Base-by-base conservation (phyloP, 73 alveolate genomes). In the Blepharisma japonicum region DNA sequence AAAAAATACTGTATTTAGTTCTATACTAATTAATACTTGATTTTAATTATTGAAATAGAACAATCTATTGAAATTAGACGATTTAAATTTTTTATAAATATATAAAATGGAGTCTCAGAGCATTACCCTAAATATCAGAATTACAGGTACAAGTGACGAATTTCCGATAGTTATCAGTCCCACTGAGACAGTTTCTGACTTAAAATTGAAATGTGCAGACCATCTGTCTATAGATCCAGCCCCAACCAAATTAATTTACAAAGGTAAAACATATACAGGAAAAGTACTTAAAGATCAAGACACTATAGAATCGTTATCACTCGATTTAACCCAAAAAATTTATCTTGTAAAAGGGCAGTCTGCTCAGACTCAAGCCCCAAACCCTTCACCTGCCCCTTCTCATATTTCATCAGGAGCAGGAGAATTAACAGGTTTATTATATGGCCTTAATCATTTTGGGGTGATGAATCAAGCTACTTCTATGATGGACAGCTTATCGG, bases 251-350 rank as follows among this genome's bases (percentile, higher is more conserved):
- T 39, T 70, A 21, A 70, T 87, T 55, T 83, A 71, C 53, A 81
- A 82, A 86, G 94, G 91, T 8, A 83, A 87, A 77, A 32, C 42
- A 56, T 83, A 71, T 39, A 81, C 72, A 86, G 94, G 91, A 20
- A 83, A 87, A 77, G 81, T 87, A 46, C 87, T 86, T 71, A 71
- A 76, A 42, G 79, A 80, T 77, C 79, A 81, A 79, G 87, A 83
- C 55, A 71, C 68, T 9, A 56, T 84, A 6, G 80, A 86, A 68
- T 86, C 72, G 49, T 77, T 72, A 70, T 55, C 68, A 5, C 68
- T 86, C 23, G 80, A 86, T 81, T 76, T 71, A 68, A 85, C 70
- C 45, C 82, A 86, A 61, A 68, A 91, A 68, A 80, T 86, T 48
- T 78, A 82, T 38, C 77, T 82, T 54, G 93, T 86, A 5, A 86